Evolutionary conservation across 2,329 filamentous ascomycete genomes (phyloP), one percentile per base, ranked within the genome.

Genomic region (Stachybotrys echinatus): DNA sequence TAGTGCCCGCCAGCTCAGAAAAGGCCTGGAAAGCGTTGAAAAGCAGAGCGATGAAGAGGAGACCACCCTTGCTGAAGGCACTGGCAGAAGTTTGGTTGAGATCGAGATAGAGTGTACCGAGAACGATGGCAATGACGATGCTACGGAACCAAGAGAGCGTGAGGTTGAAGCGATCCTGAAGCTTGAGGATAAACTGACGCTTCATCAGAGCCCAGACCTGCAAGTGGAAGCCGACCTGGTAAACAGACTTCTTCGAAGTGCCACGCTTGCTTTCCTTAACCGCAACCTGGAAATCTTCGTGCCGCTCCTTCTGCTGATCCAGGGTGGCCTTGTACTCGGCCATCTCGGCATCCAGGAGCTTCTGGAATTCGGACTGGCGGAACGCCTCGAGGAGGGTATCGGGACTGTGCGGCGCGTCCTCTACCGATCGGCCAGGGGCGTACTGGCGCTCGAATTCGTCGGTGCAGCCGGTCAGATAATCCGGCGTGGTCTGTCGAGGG

Each of bases 11-110:
- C 0, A 95, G 70, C 65, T 95, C 89, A 0, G 85, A 81, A 62
- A 94, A 92, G 21, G 89, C 88, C 61, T 90, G 85, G 67, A 95
- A 92, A n/a, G 87, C 87, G 65, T 92, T 92, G 76, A 92, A 92
- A 5, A 95, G 71, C 2, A 95, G 78, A 20, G 87, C 75, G 48
- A 91, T 83, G 70, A 95, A 95, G 47, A 95, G 74, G 1, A 92
- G 79, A 72, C 89, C 89, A 54, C 89, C 89, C 64, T 89, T 84
- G 57, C 85, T 88, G 68, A 94, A 95, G 3, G 88, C 87, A 38
- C 85, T 88, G 27, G 81, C 81, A 1, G 81, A 83, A 0, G 76
- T 83, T 47, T 81, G 67, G 1, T 83, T 82, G 31, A 89, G 78
- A 34, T 89, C 74, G 51, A 90, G 76, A 74, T 87, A 95, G 4